Evolutionary conservation across 164 flowering plant species (phyloP), one percentile per base, ranked within the genome.

Genomic region (Hamamelis virginiana): DNA sequence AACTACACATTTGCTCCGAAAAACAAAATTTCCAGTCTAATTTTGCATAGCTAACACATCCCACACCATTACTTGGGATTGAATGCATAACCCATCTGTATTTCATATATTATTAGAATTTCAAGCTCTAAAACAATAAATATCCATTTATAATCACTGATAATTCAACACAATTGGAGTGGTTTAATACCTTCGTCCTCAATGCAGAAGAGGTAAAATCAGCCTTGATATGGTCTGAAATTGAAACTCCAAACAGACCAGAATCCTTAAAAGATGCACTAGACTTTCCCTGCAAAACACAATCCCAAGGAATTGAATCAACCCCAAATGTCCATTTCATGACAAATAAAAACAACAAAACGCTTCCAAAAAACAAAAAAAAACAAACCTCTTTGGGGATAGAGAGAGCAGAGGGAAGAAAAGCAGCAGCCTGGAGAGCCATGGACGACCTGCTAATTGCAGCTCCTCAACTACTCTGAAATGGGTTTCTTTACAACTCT

Each of bases 341-440:
- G 13, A 4, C 25, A 9, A 45, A 22, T 18, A 52, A 9, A 21
- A 55, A 25, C 23, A 53, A 56, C 14, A 18, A 33, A 46, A 33
- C 22, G 48, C 59, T 50, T 16, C 13, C 21, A 14, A 59, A 50
- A 10, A 9, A 16, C 5, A 21, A 62, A 18, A 3, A 6, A 5
- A 8, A 71, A n/a, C 53, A 68, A 27, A 88, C 94, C 91, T 89
- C 94, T 72, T 86, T 89, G 70, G 77, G 84, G 33, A 85, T 26
- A 41, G 86, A 73, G 72, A 89, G 73, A 56, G 89, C 74, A 51
- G 92, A 77, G 21, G 94, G 81, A 60, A 89, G 80, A 76, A 88
- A 61, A 53, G 94, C 79, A 76, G 92, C 78, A 73, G 93, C 94
- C 66, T 87, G 96, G 15, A 90, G 88, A 69, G 98, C 98, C 98